These are phyloP conservation scores for Lobosporangium transversale DNA, from an alignment of 192 early-diverging fungal genomes.

Conservation along the genomic window DNA sequence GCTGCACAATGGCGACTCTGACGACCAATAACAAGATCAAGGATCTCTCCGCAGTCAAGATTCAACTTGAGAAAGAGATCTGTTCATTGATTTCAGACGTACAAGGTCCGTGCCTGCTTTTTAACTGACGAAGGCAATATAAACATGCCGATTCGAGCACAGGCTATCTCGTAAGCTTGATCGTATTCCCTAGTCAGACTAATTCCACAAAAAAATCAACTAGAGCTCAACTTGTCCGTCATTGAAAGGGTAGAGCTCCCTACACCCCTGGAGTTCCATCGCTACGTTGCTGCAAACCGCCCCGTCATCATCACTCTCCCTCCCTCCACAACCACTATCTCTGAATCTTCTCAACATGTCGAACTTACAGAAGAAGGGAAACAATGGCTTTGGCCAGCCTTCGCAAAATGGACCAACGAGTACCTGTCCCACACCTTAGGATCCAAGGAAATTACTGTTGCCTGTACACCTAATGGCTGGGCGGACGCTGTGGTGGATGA, in stretches of 20 bases:
- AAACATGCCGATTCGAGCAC: too few relatives aligned
- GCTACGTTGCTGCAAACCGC: slow-evolving; percentile 54
- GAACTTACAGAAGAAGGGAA: too few relatives aligned
- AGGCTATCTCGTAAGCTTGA: too few relatives aligned
- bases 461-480: slow-evolving; percentile 54
- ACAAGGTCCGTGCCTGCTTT: too few relatives aligned
- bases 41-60: slow-evolving; percentile 28
- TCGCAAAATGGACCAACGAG: slow-evolving; percentile 59
- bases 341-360: background rate
- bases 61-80: slow-evolving; percentile 47
- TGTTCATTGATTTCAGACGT: slow-evolving; percentile 36
- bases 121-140: too few relatives aligned
- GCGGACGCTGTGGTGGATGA: slow-evolving; percentile 60
- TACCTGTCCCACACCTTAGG: slow-evolving; percentile 51
- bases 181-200: too few relatives aligned
- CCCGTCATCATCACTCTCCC: slow-evolving; percentile 56
- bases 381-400: slow-evolving; percentile 56
- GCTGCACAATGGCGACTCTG: too few relatives aligned
- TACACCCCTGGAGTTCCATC: slow-evolving; percentile 54
- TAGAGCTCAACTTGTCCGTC: slow-evolving; percentile 45
- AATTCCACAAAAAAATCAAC: too few relatives aligned
- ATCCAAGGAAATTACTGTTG: slow-evolving; percentile 53
- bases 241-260: slow-evolving; percentile 51
- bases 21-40: slow-evolving; percentile 4
- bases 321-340: slow-evolving; percentile 10